Evolutionary conservation across 2,329 filamentous ascomycete species (phyloP).

Genomic region (Talaromyces albobiverticillius): DNA sequence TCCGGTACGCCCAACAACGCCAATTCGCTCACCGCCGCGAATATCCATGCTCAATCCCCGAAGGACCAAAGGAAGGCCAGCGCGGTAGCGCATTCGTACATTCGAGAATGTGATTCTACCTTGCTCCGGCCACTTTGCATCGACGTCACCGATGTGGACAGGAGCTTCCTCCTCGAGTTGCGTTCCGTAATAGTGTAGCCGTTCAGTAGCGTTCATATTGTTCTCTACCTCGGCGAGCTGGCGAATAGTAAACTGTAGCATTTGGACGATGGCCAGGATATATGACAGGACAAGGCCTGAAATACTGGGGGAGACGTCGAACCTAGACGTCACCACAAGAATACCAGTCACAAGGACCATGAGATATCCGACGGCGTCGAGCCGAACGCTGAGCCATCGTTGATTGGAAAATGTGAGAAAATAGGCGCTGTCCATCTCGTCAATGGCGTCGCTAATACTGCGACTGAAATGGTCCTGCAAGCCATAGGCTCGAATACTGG

Average conservation of each 20-base stretch:
- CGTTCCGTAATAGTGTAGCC: constrained; percentile 84
- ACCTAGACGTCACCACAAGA: constrained; percentile 83
- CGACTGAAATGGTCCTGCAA: constrained; percentile 69
- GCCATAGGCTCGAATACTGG: constrained; percentile 84
- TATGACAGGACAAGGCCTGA: constrained; percentile 84
- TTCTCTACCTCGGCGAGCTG: constrained; percentile 95
- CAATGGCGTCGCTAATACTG: constrained; percentile 68
- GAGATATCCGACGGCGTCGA: constrained; percentile 78
- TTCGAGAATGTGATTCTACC: constrained; percentile 76
- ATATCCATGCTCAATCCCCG: constrained; percentile 57
- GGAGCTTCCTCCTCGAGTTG: constrained; percentile 87
- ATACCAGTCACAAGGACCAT: constrained; percentile 87
- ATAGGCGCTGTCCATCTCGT: constrained; percentile 89
- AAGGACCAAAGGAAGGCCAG: constrained; percentile 69
- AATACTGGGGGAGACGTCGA: constrained; percentile 77
- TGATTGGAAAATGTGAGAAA: constrained; percentile 93
- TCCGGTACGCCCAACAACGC: constrained; percentile 46
- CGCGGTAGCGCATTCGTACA: constrained; percentile 76
- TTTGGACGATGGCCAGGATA: constrained; percentile 87
- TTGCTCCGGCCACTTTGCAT: constrained; percentile 75
- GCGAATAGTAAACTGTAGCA: constrained; percentile 90
- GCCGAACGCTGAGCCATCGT: constrained; percentile 78
- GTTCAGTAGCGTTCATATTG: constrained; percentile 95
- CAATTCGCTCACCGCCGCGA: constrained; percentile 46
- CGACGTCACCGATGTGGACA: constrained; percentile 68